Evolutionary conservation across 805 yeast genomes (phyloP).

Genomic region (Isabelozyma pseudorhagii): DNA sequence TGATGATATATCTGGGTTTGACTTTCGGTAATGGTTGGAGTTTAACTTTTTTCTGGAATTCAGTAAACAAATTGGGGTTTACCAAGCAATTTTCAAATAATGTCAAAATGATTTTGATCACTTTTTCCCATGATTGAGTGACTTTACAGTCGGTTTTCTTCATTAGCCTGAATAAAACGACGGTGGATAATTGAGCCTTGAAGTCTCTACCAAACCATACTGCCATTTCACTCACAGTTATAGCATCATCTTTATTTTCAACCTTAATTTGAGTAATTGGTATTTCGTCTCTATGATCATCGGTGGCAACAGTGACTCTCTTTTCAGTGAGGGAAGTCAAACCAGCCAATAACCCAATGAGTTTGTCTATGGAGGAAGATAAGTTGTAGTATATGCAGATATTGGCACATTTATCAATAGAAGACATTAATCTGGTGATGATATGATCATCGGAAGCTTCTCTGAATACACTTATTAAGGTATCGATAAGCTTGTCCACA

Average conservation of each 20-base stretch:
- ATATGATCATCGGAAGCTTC: slow-evolving; percentile 90
- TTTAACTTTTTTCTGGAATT: slow-evolving; percentile 56
- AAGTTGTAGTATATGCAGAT: slow-evolving; percentile 67
- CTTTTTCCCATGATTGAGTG: slow-evolving; percentile 56
- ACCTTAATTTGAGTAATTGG: slow-evolving; percentile 46
- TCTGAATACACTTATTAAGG: slow-evolving; percentile 74
- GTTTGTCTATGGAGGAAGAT: slow-evolving; percentile 55
- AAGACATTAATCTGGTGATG: slow-evolving; percentile 80
- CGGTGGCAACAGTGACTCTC: slow-evolving; percentile 15
- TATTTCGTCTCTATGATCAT: slow-evolving; percentile 33
- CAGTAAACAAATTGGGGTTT: slow-evolving; percentile 57
- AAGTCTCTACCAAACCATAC: slow-evolving; percentile 86
- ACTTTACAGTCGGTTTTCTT: slow-evolving; percentile 53
- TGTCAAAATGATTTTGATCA: slow-evolving; percentile 57
- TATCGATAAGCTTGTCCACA: slow-evolving; percentile 63
- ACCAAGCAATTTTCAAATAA: slow-evolving; percentile 73
- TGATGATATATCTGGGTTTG: slow-evolving; percentile 63
- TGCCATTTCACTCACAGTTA: slow-evolving; percentile 78
- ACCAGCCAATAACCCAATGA: slow-evolving; percentile 64
- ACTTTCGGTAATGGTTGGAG: slow-evolving; percentile 58
- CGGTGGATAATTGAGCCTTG: slow-evolving; percentile 86
- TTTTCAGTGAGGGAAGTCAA: slow-evolving; percentile 62
- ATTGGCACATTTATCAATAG: slow-evolving; percentile 79
- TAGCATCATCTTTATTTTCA: slow-evolving; percentile 52
- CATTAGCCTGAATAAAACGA: slow-evolving; percentile 77